Percentiles rank a stretch among this genome's conserved stretches.
Conservation (phyloP, 495 filamentous ascomycete genomes). For the Penicillium cataractarum region DNA sequence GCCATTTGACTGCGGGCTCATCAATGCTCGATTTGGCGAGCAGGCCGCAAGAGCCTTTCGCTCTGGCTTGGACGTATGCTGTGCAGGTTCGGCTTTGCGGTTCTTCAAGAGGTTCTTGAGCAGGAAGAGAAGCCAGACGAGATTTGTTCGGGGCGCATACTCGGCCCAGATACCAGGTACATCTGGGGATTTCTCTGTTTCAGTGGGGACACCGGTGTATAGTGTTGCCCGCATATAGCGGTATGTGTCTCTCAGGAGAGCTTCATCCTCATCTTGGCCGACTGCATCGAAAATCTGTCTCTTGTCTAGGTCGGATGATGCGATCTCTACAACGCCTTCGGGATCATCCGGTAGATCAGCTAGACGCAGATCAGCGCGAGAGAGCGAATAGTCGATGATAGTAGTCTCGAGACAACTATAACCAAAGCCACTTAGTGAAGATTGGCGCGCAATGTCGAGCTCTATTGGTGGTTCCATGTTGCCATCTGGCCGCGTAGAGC, state of each 20-base stretch:
- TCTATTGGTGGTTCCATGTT: conserved; percentile 40
- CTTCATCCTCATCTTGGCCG: conserved; percentile 49
- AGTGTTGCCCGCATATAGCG: conserved; percentile 48
- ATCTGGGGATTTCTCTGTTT: conserved; percentile 34
- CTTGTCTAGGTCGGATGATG: conserved; percentile 51
- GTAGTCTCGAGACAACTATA: conserved; percentile 75
- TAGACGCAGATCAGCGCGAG: conserved; percentile 55
- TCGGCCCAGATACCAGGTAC: conserved; percentile 49
- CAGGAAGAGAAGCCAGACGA: conserved; percentile 56
- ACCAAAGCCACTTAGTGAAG: conserved; percentile 59
- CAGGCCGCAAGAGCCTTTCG: conserved; percentile 42
- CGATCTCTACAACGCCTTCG: conserved; percentile 34
- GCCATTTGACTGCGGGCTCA: conserved; percentile 14
- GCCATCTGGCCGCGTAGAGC: conserved; percentile 41
- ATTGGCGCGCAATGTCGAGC: conserved; percentile 31
- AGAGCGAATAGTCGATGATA: conserved; percentile 89
- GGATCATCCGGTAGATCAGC: conserved; percentile 33
- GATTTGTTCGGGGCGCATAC: conserved; percentile 52
- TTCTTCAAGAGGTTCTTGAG: conserved; percentile 51
- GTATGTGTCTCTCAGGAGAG: conserved; percentile 44
- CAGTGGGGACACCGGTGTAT: conserved; percentile 39
- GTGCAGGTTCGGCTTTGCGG: conserved; percentile 28
- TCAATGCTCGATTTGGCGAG: conserved; percentile 37
- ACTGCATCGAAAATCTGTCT: conserved; percentile 51
- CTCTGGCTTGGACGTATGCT: conserved; percentile 11